Evolutionary conservation across 2,329 filamentous ascomycete species (phyloP).

Genomic region (Biscogniauxia sp.): DNA sequence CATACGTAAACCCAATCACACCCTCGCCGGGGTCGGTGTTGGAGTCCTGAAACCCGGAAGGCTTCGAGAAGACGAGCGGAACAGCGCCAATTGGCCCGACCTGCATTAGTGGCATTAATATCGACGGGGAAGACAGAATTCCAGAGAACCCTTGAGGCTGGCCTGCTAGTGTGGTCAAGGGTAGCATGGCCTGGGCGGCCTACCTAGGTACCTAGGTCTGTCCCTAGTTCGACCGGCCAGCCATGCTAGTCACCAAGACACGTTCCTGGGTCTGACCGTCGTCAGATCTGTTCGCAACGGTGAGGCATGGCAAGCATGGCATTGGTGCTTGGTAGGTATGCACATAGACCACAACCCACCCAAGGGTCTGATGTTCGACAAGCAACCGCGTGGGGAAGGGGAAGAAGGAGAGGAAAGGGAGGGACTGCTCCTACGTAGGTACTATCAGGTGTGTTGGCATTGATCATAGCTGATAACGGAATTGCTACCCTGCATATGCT

Average conservation of each 20-base stretch:
- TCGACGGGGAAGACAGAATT: slow-evolving; percentile 27
- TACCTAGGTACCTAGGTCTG: not conserved
- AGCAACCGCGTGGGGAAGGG: not conserved
- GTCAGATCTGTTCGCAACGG: not conserved
- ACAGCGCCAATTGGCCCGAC: slow-evolving; percentile 1
- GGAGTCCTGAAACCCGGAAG: slow-evolving; percentile 2
- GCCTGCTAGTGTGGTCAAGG: slow-evolving; percentile 8
- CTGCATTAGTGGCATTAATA: slow-evolving; percentile 11
- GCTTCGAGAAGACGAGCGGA: not conserved
- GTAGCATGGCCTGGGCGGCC: not conserved
- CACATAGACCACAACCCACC: not conserved
- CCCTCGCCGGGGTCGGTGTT: not conserved
- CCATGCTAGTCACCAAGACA: slow-evolving; percentile 5
- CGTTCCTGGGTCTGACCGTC: not conserved
- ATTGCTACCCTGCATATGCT: not conserved
- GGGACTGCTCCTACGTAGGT: not conserved
- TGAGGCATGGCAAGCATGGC: not conserved
- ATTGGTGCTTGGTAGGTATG: not conserved
- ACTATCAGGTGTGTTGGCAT: not conserved
- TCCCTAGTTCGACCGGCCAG: not conserved
- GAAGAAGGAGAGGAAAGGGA: no score
- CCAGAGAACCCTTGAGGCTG: slow-evolving; percentile 9
- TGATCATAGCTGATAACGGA: not conserved
- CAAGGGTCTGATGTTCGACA: not conserved
- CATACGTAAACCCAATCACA: not conserved